Percentiles rank a stretch among this genome's conserved stretches.
These are phyloP conservation scores for Lagenidium giganteum DNA, from an alignment of 352 stramenopile species.

Conservation along the genomic window DNA sequence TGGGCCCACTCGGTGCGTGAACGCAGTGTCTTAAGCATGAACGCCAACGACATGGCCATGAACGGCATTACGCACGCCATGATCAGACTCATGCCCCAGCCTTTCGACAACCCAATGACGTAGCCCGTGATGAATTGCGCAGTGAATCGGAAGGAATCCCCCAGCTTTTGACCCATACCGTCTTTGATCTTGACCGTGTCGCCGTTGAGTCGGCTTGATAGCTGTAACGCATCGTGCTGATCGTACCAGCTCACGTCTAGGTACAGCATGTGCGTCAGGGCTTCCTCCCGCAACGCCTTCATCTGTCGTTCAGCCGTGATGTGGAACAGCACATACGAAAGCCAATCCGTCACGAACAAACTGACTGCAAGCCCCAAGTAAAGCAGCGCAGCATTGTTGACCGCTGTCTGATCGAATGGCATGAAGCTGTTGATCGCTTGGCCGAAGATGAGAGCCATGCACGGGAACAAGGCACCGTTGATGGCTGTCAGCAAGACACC, in stretches of 20 bases:
- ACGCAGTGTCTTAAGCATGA: neutral
- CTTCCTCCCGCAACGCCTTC: conserved; percentile 15
- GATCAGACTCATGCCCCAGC: neutral
- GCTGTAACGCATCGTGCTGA: conserved; percentile 12
- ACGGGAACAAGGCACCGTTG: conserved; percentile 32
- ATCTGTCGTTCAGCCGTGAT: conserved; percentile 23
- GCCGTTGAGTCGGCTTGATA: conserved; percentile 15
- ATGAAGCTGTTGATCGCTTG: conserved; percentile 25
- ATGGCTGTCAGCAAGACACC: conserved; percentile 20
- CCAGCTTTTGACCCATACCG: neutral
- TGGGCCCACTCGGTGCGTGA: neutral
- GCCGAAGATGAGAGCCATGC: conserved; percentile 34
- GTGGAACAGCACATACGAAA: conserved; percentile 21
- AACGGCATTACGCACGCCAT: neutral
- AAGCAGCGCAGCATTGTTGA: conserved; percentile 9
- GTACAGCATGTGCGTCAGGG: conserved; percentile 15
- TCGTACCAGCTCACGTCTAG: conserved; percentile 23
- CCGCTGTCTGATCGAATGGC: conserved; percentile 12
- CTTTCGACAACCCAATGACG: neutral
- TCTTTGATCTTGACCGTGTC: conserved; percentile 26
- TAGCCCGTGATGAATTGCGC: neutral
- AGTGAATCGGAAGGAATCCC: neutral
- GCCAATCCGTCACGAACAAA: conserved; percentile 26
- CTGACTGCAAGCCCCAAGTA: conserved; percentile 15
- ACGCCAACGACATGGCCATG: neutral